Evolutionary conservation across 148 eudicot genomes (phyloP).

Genomic region (Camellia lanceoleosa): DNA sequence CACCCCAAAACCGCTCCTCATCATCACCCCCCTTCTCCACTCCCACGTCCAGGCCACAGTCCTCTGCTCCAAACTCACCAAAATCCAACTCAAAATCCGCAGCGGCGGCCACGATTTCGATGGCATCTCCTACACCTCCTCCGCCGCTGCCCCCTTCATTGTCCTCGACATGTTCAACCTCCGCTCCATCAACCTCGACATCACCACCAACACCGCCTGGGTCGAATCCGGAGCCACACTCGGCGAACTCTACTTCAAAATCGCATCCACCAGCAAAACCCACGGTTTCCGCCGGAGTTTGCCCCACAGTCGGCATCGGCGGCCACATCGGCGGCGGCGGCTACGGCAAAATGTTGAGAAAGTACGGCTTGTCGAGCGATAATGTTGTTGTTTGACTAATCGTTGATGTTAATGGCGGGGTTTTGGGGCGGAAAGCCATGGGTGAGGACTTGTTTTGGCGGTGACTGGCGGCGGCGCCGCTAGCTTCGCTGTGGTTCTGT

Average conservation of each 20-base stretch:
- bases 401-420: slow-evolving; percentile 25
- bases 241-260: slow-evolving; percentile 28
- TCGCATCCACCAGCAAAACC: slow-evolving; percentile 12
- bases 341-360: slow-evolving; percentile 29
- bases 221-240: slow-evolving; percentile 28
- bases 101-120: slow-evolving; percentile 34
- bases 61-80: slow-evolving; percentile 24
- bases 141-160: slow-evolving; percentile 15
- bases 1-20: slow-evolving; percentile 39
- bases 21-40: slow-evolving; percentile 31
- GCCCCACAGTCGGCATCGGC: slow-evolving; percentile 31
- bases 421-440: slow-evolving; percentile 33
- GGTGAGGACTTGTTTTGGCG: slow-evolving; percentile 46
- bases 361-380: slow-evolving; percentile 35
- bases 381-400: slow-evolving; percentile 32
- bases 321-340: slow-evolving; percentile 41
- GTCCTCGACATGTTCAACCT: slow-evolving; percentile 33
- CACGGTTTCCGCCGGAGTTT: slow-evolving; percentile 22
- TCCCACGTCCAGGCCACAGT: slow-evolving; percentile 42
- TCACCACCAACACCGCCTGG: slow-evolving; percentile 4
- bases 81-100: slow-evolving; percentile 17
- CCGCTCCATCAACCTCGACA: slow-evolving; percentile 6
- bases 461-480: slow-evolving; percentile 39
- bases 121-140: slow-evolving; percentile 20
- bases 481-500: slow-evolving; percentile 38